Conservation (phyloP, 345 rosid species). For the Triadica sebifera region DNA sequence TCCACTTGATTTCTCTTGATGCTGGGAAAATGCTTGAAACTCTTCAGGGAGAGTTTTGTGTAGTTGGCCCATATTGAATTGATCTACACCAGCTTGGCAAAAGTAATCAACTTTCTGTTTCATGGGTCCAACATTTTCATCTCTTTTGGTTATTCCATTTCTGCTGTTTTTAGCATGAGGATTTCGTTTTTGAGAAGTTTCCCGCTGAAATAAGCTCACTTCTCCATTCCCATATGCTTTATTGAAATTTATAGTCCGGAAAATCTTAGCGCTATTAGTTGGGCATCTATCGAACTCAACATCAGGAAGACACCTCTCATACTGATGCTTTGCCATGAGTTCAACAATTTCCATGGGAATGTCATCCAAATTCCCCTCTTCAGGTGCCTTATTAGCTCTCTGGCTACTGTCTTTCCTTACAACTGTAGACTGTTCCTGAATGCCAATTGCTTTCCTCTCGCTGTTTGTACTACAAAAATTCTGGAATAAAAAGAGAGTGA, state of each 20-base stretch:
- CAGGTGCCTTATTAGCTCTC: constrained; percentile 43
- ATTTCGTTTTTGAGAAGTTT: constrained; percentile 40
- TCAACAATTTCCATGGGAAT: constrained; percentile 94
- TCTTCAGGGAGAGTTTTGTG: constrained; percentile 45
- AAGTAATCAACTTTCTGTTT: constrained; percentile 44
- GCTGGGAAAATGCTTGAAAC: constrained; percentile 36
- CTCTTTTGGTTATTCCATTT: constrained; percentile 32
- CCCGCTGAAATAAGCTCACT: constrained; percentile 39
- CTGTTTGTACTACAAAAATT: constrained; percentile 44
- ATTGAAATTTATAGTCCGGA: constrained; percentile 45
- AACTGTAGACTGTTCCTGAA: constrained; percentile 32
- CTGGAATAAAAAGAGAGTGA: constrained; percentile 39
- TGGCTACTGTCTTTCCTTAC: constrained; percentile 34
- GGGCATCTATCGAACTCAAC: constrained; percentile 44
- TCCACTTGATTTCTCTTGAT: constrained; percentile 44
- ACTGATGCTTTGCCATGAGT: constrained; percentile 88
- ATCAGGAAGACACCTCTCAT: constrained; percentile 81
- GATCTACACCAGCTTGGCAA: constrained; percentile 37
- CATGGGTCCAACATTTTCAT: constrained; percentile 28
- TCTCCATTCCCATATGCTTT: constrained; percentile 40
- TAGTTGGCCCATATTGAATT: constrained; percentile 27
- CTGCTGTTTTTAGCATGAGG: constrained; percentile 39
- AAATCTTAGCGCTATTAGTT: constrained; percentile 26
- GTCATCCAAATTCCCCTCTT: constrained; percentile 64
- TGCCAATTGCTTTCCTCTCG: constrained; percentile 43